A percentile compares a stretch with the other conserved stretches of the same genome.
Conservation (phyloP, 2,329 filamentous ascomycete species). For the Zymoseptoria crescenta region DNA sequence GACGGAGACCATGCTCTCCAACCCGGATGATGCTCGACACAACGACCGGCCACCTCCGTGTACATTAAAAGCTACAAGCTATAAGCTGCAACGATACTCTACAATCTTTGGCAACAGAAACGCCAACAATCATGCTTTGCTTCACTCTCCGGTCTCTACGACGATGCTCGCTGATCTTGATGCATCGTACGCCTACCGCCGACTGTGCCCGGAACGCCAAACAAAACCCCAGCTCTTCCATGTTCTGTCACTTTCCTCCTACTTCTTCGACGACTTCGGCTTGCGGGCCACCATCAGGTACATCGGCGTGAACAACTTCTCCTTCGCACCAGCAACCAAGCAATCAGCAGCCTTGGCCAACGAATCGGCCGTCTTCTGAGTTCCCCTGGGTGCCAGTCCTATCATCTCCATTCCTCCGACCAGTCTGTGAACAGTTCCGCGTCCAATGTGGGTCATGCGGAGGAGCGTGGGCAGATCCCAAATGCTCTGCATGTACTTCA, state of each 20-base stretch:
- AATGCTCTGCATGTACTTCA: conserved; percentile 70
- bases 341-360: conserved; percentile 75
- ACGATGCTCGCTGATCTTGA: not conserved
- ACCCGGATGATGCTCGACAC: not conserved
- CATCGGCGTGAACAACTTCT: conserved; percentile 96
- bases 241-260: not conserved
- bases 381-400: conserved; percentile 71
- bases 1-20: not conserved
- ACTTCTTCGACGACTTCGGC: conserved; percentile 39
- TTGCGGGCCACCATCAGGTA: conserved; percentile 94
- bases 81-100: not conserved
- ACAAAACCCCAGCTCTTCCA: not conserved
- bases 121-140: not conserved
- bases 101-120: not conserved
- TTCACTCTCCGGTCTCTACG: not conserved
- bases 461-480: conserved; percentile 76
- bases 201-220: not conserved
- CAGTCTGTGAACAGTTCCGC: conserved; percentile 66
- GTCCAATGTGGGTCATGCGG: conserved; percentile 81
- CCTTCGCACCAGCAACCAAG: conserved; percentile 74
- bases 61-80: not conserved
- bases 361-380: conserved; percentile 88
- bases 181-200: not conserved
- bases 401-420: conserved; percentile 71
- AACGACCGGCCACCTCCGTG: not conserved